Base-by-base conservation (phyloP, 2,329 filamentous ascomycete genomes). In the Botrytis deweyae region DNA sequence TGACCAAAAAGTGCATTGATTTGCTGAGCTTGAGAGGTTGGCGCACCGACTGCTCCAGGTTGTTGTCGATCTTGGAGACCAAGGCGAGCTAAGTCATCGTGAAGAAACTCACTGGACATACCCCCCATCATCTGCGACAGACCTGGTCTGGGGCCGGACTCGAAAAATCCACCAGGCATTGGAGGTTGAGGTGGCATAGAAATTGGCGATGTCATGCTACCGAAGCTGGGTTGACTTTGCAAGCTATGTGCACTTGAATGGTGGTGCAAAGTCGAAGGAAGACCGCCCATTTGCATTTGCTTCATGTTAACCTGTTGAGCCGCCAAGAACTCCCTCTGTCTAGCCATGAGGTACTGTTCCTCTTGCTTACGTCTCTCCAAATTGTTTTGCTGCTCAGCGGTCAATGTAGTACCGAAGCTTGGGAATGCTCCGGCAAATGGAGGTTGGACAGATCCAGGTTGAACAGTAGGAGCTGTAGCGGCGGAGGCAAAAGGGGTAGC, bases 361-460 rank as follows among this genome's bases (percentile, higher is more conserved):
- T 99, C 96, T 82, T 99, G 96, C 85, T 99, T 99, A 70, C 96
- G 89, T 72, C 96, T 90, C 84, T 99, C 96, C 2, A 99, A 86
- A 58, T 97, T 97, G 83, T 99, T 99, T 82, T 99, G 96, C 83
- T 99, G 96, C 80, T 98, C 95, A 0, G 96, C 96, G 14, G 97
- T 99, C 78, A 99, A 86, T 0, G 97, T 99, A 12, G 96, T 94
- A 9, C 96, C 96, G 81, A 98, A 99, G 81, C 93, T 97, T 0
- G 96, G 97, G 82, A 99, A 98, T 70, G 94, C 94, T 72, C 91
- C 93, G 10, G 95, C 94, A 79, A 99, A 93, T 9, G 96, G 97
- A 73, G 96, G 96, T 73, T 95, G 90, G 55, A 93, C 91, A 64
- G 89, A 88, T 33, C 89, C 89, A 40, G 86, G 81, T 79, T 91